Evolutionary conservation across 345 rosid genomes (phyloP), one percentile per base, ranked within the genome.

Genomic region (Lepidium didymum): DNA sequence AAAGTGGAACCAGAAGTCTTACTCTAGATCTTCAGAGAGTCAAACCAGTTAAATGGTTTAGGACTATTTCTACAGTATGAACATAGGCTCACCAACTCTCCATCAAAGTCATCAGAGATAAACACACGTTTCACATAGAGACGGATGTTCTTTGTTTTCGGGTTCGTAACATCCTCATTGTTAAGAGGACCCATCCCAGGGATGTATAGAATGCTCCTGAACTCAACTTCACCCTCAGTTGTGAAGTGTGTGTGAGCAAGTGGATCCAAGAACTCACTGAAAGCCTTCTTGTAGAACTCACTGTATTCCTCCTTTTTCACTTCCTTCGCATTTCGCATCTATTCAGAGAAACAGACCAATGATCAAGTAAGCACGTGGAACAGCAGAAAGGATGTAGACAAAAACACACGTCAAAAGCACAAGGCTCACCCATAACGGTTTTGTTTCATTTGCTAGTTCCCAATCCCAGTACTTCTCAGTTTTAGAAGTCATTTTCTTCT

Each of bases 161-260:
- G 93, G 67, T 89, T 95, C 7, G 82, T 68, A 2, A 87, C 86
- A 3, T 91, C 97, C 75, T 95, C 98, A 14, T 88, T 91, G 83
- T 90, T 90, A 27, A 90, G 87, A 74, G 99, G 99, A 46, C 96
- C 96, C 96, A 94, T 89, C 67, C 97, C 99, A 46, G 99, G 99
- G 64, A 91, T 76, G 78, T 89, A 94, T 4, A 94, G 54, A 81
- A 94, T 88, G 75, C 96, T 89, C 79, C 96, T 86, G 75, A 94
- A 91, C 84, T 94, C 97, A 64, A 94, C 99, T 79, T 94, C 99
- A 18, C 99, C 99, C 99, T 91, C 99, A 0, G 97, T 94, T 9
- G 90, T 94, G 66, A 94, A 94, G 78, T 94, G 99, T 40, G 85
- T 81, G 75, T 84, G 79, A 34, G 85, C 87, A 64, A 94, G 88